These are phyloP conservation scores for Neurospora sp. DNA, from an alignment of 495 filamentous ascomycete genomes.

Conservation along the genomic window DNA sequence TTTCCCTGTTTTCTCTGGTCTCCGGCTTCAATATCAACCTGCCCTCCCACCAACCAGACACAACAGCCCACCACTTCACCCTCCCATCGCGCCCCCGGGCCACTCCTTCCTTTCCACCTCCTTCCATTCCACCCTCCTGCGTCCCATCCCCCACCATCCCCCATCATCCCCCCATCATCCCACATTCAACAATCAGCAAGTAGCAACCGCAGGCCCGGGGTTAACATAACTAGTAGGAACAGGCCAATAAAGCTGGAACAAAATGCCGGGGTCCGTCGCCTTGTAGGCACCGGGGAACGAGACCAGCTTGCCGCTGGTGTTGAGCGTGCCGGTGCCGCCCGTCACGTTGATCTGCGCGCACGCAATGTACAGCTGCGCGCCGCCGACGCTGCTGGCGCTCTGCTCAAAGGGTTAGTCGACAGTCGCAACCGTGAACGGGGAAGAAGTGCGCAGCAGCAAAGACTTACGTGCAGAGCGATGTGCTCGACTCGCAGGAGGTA, in stretches of 20 bases:
- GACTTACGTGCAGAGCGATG: conserved; percentile 40
- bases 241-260: conserved; percentile 37
- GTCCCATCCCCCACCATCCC: too few species aligned
- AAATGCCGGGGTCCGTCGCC: conserved; percentile 33
- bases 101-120: too few species aligned
- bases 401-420: too few species aligned
- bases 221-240: conserved; percentile 24
- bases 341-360: conserved; percentile 34
- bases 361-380: conserved; percentile 13
- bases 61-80: too few species aligned
- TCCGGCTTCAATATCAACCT: too few species aligned
- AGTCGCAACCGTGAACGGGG: too few species aligned
- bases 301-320: conserved; percentile 25
- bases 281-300: conserved; percentile 37
- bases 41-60: too few species aligned
- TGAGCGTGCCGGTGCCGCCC: conserved; percentile 28
- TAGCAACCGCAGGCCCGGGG: conserved; percentile 23
- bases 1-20: too few species aligned
- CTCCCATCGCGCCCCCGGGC: too few species aligned
- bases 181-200: conserved; percentile 2
- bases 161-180: too few species aligned
- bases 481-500: conserved; percentile 53
- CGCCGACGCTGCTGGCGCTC: conserved; percentile 17
- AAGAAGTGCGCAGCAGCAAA: too few species aligned
- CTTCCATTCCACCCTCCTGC: too few species aligned